These are phyloP conservation scores for Coprinellus aureogranulatus DNA, from an alignment of 768 basidiomycete species.

Conservation along the genomic window DNA sequence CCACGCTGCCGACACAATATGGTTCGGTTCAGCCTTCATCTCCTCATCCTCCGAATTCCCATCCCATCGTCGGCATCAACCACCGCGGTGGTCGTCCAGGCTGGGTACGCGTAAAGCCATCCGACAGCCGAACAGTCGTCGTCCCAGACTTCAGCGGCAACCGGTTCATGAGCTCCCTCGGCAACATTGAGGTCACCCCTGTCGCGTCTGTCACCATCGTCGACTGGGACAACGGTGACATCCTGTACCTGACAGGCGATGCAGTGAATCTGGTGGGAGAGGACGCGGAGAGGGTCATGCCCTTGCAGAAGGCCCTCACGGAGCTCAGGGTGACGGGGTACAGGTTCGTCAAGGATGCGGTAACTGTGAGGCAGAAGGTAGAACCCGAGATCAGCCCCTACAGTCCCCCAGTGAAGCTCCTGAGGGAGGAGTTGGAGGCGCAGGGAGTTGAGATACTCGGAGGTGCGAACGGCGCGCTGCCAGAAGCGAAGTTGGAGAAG, in stretches of 20 bases:
- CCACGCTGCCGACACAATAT: constrained; percentile 49
- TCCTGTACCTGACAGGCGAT: constrained; percentile 61
- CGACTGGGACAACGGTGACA: constrained; percentile 49
- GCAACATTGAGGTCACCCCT: constrained; percentile 58
- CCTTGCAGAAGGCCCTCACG: constrained; percentile 50
- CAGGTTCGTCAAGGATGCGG: constrained; percentile 48
- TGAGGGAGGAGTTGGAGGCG: constrained; percentile 45
- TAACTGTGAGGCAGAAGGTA: constrained; percentile 46
- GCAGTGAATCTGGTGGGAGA: constrained; percentile 49
- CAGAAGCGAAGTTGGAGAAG: constrained; percentile 34
- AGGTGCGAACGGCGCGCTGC: constrained; percentile 15
- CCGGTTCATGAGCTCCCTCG: constrained; percentile 60
- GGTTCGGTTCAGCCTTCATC: constrained; percentile 49
- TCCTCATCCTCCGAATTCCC: constrained; percentile 42
- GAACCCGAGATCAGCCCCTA: constrained; percentile 42
- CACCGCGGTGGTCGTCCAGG: constrained; percentile 64
- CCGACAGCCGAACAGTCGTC: constrained; percentile 52
- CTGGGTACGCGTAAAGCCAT: constrained; percentile 56
- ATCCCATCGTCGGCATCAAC: constrained; percentile 62
- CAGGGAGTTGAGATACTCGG: constrained; percentile 22
- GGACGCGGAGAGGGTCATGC: constrained; percentile 54
- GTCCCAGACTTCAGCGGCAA: constrained; percentile 69
- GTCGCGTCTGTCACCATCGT: constrained; percentile 58
- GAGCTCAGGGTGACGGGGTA: constrained; percentile 51
- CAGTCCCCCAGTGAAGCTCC: constrained; percentile 53